These are phyloP conservation scores for Clausena lansium DNA, from an alignment of 345 rosid species.

Conservation along the genomic window DNA sequence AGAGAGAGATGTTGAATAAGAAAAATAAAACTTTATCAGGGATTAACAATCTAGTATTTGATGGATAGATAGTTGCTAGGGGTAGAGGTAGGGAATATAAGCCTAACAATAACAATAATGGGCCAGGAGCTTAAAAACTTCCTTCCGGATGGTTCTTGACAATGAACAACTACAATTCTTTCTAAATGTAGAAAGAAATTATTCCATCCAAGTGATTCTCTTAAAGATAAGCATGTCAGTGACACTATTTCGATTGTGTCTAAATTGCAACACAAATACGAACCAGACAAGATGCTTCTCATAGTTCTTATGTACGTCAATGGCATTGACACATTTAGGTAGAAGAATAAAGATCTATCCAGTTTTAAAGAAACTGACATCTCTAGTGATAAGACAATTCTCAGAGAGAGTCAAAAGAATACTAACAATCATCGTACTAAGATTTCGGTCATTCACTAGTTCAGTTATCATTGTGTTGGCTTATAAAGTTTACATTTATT, in stretches of 20 bases:
- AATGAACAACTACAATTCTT: not conserved
- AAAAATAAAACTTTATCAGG: not conserved
- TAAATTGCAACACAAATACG: not conserved
- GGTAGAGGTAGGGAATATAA: not conserved
- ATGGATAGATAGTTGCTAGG: not conserved
- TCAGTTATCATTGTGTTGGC: not conserved
- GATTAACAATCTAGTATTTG: not conserved
- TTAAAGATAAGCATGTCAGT: not conserved
- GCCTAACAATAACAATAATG: not conserved
- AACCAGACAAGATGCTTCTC: not conserved
- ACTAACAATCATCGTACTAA: not conserved
- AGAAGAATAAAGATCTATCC: not conserved
- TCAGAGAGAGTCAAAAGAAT: not conserved
- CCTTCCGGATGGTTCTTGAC: not conserved
- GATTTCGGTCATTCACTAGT: not conserved
- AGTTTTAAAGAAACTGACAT: not conserved
- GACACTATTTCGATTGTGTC: not conserved
- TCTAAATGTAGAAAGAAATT: not conserved
- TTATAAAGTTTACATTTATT: slow-evolving; percentile 1
- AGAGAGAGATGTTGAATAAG: too few species aligned
- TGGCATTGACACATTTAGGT: not conserved
- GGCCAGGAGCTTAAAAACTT: not conserved
- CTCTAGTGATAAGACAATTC: not conserved
- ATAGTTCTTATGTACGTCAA: not conserved
- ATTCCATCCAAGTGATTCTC: not conserved